Conservation (phyloP, 305 asterid species). For the Fraxinus sp. region DNA sequence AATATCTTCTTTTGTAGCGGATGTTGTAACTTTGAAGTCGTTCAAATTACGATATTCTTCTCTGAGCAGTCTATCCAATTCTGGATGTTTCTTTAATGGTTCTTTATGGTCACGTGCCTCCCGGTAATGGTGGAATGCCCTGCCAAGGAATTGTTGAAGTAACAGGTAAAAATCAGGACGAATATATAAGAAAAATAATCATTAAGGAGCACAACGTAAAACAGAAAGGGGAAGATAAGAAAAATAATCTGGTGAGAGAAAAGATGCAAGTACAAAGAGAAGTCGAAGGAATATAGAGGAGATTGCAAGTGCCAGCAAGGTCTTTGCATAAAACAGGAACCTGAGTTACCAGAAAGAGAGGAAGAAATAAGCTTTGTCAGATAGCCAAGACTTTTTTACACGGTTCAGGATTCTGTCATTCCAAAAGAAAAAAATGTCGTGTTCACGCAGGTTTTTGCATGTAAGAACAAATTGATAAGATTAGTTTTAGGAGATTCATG, state of each 20-base stretch:
- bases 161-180: background rate
- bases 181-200: background rate
- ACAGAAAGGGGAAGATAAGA: background rate
- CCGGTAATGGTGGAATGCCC: conserved; percentile 86
- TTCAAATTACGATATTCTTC: conserved; percentile 61
- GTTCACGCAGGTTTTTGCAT: background rate
- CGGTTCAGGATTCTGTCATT: background rate
- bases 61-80: conserved; percentile 62
- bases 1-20: conserved; percentile 29
- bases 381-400: background rate
- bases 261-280: background rate
- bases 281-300: background rate
- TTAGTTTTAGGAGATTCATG: background rate
- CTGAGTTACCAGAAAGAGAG: background rate
- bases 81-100: conserved; percentile 58
- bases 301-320: background rate
- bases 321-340: background rate
- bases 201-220: background rate
- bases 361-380: background rate
- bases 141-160: conserved; percentile 28
- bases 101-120: conserved; percentile 42
- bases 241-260: background rate
- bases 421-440: background rate
- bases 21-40: conserved; percentile 59
- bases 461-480: background rate